phyloP scores from a whole-genome alignment of 495 filamentous ascomycete species.

The Massariosphaeria phaeospora region DNA sequence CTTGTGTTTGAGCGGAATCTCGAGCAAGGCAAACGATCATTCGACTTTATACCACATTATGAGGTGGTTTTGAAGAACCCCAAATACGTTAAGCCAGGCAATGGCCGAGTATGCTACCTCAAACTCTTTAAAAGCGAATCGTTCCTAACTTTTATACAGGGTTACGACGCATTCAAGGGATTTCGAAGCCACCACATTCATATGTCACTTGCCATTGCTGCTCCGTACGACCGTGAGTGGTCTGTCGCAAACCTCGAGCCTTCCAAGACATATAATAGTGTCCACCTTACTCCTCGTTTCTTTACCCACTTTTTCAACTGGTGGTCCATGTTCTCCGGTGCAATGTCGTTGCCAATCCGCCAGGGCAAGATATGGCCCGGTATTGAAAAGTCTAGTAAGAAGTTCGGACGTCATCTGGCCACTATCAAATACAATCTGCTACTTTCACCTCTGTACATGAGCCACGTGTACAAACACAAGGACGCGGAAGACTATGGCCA shows the following conservation, averaged over 20 bases:
- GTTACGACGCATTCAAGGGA: slow-evolving; percentile 87
- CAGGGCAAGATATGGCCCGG: slow-evolving; percentile 89
- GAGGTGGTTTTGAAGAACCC: slow-evolving; percentile 82
- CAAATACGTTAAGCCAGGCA: slow-evolving; percentile 56
- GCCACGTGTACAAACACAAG: slow-evolving; percentile 97
- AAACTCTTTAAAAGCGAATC: background rate
- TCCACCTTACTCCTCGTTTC: slow-evolving; percentile 88
- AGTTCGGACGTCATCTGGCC: slow-evolving; percentile 91
- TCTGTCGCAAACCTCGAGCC: slow-evolving; percentile 62
- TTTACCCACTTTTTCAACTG: slow-evolving; percentile 98
- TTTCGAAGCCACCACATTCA: slow-evolving; percentile 96
- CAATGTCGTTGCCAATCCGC: slow-evolving; percentile 89
- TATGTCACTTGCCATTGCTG: slow-evolving; percentile 80
- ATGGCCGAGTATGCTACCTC: slow-evolving; percentile 31
- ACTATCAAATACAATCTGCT: slow-evolving; percentile 97
- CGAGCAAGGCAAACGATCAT: slow-evolving; percentile 60
- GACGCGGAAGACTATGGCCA: slow-evolving; percentile 82
- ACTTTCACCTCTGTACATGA: slow-evolving; percentile 86
- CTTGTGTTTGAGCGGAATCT: slow-evolving; percentile 86
- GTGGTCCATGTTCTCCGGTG: slow-evolving; percentile 94
- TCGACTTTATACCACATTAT: slow-evolving; percentile 88
- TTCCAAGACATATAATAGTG: slow-evolving; percentile 86
- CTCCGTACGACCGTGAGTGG: slow-evolving; percentile 79
- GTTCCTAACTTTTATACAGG: slow-evolving; percentile 40
- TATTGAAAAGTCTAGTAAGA: slow-evolving; percentile 92